Base-by-base conservation (phyloP, 805 yeast genomes). In the Saccharomycopsis fibuligera region DNA sequence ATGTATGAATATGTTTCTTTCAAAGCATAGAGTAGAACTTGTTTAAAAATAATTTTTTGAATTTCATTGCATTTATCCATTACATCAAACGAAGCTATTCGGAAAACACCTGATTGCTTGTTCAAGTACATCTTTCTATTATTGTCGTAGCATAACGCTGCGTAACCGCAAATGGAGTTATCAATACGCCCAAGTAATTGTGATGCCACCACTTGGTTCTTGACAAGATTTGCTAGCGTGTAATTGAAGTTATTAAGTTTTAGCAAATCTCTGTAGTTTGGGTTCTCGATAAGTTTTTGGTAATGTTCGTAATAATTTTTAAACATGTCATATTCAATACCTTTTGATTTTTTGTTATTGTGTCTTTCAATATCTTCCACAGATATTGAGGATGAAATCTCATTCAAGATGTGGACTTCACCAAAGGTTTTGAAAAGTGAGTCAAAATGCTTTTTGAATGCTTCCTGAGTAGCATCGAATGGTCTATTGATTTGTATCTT, bases 41-140 rank as follows among this genome's bases (percentile, higher is more conserved):
- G 82, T 55, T 75, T 75, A 29, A 90, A 83, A 2, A 91, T 73
- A 8, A 89, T 83, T 65, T 86, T 58, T 41, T 67, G 69, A 4
- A 93, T 79, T 53, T 87, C 72, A 56, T 88, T 88, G 3, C 96
- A 86, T 56, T 96, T 74, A 59, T 88, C 96, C 49, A 91, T 70
- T 54, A 96, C 87, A 62, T 86, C 96, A 55, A 93, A 74, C 55
- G 97, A 86, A 63, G 93, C 90, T 12, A 90, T 81, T 53, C 98
- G 69, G 60, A 93, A 84, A 3, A 89, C 83, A 33, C 99, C 99
- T 42, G 85, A 79, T 62, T 93, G 99, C 60, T 88, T 83, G 5
- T 86, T 81, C 14, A 83, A 72, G 45, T 76, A 77, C 50, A 81
- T 81, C 2, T 75, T 74, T 24, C 72, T 71, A 6, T 66, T 65